Conservation (phyloP, 2,329 filamentous ascomycete genomes). For the Ophiostoma angusticollis region DNA sequence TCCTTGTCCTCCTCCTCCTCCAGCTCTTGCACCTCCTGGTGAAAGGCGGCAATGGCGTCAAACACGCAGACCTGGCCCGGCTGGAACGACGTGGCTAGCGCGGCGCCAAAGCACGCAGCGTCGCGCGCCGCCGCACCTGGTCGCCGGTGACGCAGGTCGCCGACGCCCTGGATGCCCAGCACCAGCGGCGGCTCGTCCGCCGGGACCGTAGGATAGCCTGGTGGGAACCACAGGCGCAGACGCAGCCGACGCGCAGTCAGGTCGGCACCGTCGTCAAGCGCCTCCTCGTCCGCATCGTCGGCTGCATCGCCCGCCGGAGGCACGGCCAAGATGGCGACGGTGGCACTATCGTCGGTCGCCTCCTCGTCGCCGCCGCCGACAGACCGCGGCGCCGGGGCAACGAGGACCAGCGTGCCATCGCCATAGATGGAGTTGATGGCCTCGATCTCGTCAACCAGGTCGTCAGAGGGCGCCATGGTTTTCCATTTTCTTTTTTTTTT, state of each 20-base stretch:
- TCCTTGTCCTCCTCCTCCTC: conserved; percentile 14
- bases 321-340: conserved; percentile 47
- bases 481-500: background rate
- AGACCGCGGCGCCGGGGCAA: too few species aligned
- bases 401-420: conserved; percentile 41
- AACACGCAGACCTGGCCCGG: conserved; percentile 76
- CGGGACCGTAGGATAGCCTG: conserved; percentile 53
- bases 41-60: conserved; percentile 72
- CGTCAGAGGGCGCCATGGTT: conserved; percentile 28
- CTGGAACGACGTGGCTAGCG: conserved; percentile 54
- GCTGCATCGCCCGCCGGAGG: conserved; percentile 40
- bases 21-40: conserved; percentile 27
- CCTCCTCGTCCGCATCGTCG: conserved; percentile 14
- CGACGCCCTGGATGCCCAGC: conserved; percentile 67
- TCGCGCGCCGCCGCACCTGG: conserved; percentile 61
- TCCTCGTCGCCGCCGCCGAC: too few species aligned
- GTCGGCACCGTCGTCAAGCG: conserved; percentile 19
- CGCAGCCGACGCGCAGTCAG: conserved; percentile 36
- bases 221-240: conserved; percentile 55
- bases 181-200: conserved; percentile 57
- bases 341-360: conserved; percentile 20
- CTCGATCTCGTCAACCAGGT: conserved; percentile 60
- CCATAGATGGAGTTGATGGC: conserved; percentile 80
- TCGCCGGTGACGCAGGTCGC: conserved; percentile 33
- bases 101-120: conserved; percentile 54